A percentile compares a stretch with the other conserved stretches of the same genome.
phyloP scores from a whole-genome alignment of 139 green algal species.

The Nannochloris sp. region DNA sequence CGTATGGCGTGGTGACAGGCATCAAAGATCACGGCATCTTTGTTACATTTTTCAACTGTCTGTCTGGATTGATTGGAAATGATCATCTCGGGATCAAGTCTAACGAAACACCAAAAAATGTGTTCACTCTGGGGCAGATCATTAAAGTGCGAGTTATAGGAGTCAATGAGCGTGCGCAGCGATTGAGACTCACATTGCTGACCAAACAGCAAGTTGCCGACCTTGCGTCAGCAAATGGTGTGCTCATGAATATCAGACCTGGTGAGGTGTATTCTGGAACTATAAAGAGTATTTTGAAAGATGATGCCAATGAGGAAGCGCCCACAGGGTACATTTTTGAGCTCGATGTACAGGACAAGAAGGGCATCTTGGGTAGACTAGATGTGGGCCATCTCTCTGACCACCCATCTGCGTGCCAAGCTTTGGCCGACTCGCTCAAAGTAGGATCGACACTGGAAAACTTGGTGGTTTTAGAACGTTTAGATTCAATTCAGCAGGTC shows the following conservation, averaged over 20 bases:
- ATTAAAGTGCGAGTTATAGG: conserved; percentile 38
- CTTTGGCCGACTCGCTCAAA: conserved; percentile 33
- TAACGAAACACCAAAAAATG: conserved; percentile 38
- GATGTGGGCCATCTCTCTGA: conserved; percentile 67
- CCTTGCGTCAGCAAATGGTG: conserved; percentile 13
- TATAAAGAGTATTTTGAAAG: conserved; percentile 13
- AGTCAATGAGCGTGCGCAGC: conserved; percentile 23
- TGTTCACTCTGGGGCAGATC: conserved; percentile 36
- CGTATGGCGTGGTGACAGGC: conserved; percentile 78
- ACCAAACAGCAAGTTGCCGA: conserved; percentile 13
- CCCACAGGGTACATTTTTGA: conserved; percentile 14
- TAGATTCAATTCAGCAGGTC: conserved; percentile 10
- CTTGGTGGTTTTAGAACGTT: background rate
- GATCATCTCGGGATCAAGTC: conserved; percentile 56
- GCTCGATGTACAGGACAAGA: conserved; percentile 18
- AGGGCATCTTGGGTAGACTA: conserved; percentile 49
- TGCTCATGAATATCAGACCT: background rate
- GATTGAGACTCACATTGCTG: conserved; percentile 39
- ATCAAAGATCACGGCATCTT: conserved; percentile 74
- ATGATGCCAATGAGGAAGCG: conserved; percentile 33
- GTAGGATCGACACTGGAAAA: conserved; percentile 19
- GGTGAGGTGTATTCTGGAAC: conserved; percentile 1
- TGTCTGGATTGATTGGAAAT: conserved; percentile 34
- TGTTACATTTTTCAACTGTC: conserved; percentile 65
- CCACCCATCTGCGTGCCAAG: conserved; percentile 49